Conservation (phyloP, 202 grass and related monocot genomes). For the Digitaria exilis region DNA sequence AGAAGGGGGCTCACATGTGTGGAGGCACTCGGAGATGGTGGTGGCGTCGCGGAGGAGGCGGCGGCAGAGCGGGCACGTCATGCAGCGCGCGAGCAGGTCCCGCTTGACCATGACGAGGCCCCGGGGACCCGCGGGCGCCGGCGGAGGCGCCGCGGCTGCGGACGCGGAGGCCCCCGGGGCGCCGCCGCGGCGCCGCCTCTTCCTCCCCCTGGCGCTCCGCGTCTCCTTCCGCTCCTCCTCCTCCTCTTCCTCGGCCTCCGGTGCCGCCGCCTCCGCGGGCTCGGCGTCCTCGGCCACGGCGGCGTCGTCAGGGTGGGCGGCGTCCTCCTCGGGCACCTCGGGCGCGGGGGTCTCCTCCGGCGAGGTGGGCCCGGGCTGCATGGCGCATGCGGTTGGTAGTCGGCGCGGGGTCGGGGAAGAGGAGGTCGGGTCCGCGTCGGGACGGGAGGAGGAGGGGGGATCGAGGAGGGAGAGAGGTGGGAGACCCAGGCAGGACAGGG, state of each 20-base stretch:
- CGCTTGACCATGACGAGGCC: constrained; percentile 73
- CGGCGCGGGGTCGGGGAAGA: background rate
- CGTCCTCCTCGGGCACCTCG: background rate
- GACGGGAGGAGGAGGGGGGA: constrained; percentile 2
- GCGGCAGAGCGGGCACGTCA: constrained; percentile 88
- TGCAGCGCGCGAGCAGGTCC: constrained; percentile 63
- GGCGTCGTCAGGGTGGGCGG: background rate
- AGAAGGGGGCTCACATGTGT: constrained; percentile 73
- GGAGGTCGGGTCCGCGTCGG: background rate
- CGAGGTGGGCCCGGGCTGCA: constrained; percentile 48
- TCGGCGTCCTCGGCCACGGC: background rate
- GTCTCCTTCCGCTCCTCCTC: background rate
- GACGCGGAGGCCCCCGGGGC: background rate
- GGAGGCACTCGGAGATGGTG: constrained; percentile 98
- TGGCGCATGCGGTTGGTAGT: constrained; percentile 49
- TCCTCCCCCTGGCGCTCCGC: constrained; percentile 9
- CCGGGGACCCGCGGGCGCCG: background rate
- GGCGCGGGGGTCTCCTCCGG: background rate
- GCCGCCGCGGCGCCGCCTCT: constrained; percentile 2
- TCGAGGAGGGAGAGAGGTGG: constrained; percentile 17
- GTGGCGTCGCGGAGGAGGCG: constrained; percentile 88
- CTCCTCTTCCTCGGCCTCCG: too few relatives aligned
- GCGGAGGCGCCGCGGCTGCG: background rate
- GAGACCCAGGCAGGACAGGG: background rate
- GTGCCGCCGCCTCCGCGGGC: background rate